Evolutionary conservation across 495 filamentous ascomycete genomes (phyloP).

Genomic region (Penicillium diatomitis): DNA sequence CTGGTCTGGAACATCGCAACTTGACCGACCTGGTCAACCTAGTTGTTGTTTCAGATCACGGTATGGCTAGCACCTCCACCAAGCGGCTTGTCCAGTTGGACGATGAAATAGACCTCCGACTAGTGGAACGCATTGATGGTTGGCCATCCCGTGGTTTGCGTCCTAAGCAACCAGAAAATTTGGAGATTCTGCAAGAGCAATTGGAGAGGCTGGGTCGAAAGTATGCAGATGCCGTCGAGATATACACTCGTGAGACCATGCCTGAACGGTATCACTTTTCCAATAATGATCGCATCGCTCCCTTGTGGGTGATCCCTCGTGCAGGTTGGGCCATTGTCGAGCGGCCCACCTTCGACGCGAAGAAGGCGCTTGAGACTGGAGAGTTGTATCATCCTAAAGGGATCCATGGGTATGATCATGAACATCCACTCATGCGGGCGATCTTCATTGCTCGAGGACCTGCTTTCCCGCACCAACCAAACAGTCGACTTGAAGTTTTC

Average conservation of each 20-base stretch:
- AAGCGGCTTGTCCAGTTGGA: conserved; percentile 88
- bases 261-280: conserved; percentile 82
- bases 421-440: conserved; percentile 84
- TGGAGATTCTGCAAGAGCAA: conserved; percentile 33
- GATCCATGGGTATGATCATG: conserved; percentile 84
- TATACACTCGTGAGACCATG: conserved; percentile 82
- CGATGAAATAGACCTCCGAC: conserved; percentile 64
- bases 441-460: conserved; percentile 86
- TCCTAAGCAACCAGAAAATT: conserved; percentile 54
- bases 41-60: conserved; percentile 96
- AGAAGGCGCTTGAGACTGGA: conserved; percentile 50
- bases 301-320: conserved; percentile 86
- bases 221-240: conserved; percentile 60
- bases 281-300: conserved; percentile 78
- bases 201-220: conserved; percentile 35
- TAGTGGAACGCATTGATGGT: conserved; percentile 79
- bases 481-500: conserved; percentile 72
- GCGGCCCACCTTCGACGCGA: conserved; percentile 64
- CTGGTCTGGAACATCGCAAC: conserved; percentile 70
- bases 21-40: conserved; percentile 86
- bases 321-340: conserved; percentile 83
- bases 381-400: conserved; percentile 64
- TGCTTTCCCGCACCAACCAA: conserved; percentile 74
- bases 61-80: conserved; percentile 87
- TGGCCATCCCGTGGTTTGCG: conserved; percentile 90